Percentiles rank a stretch among this genome's conserved stretches.
Evolutionary conservation across 2,329 filamentous ascomycete species (phyloP).

Genomic region (Fusarium papillatum): DNA sequence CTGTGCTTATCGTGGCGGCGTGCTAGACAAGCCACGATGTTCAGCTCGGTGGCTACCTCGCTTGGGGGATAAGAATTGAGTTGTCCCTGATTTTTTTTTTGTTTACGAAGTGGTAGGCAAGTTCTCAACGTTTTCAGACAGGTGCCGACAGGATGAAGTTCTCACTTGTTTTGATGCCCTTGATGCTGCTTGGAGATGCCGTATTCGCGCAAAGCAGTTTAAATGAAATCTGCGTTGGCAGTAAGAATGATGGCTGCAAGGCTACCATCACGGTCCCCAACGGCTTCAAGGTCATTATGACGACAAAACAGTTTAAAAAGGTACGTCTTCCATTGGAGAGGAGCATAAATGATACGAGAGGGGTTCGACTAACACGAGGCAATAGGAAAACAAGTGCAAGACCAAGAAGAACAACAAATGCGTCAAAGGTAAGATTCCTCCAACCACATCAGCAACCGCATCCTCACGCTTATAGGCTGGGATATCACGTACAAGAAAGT

Average conservation of each 20-base stretch:
- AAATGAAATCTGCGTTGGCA: neutral
- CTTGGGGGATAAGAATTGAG: neutral
- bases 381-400: neutral
- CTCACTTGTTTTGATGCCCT: neutral
- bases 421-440: neutral
- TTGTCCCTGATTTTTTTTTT: neutral
- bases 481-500: neutral
- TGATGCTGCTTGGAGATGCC: neutral
- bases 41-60: neutral
- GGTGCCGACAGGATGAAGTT: neutral
- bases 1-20: neutral
- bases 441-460: neutral
- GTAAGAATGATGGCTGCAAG: neutral
- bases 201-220: neutral
- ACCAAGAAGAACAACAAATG: neutral
- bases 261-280: neutral
- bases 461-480: neutral
- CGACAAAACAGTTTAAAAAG: neutral
- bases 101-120: neutral
- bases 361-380: neutral
- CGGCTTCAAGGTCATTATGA: neutral
- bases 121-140: neutral
- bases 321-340: neutral
- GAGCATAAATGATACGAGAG: too few species aligned
- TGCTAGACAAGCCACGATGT: neutral